Conservation (phyloP, 75 land plant genomes). For the Ceratopteris richardii region DNA sequence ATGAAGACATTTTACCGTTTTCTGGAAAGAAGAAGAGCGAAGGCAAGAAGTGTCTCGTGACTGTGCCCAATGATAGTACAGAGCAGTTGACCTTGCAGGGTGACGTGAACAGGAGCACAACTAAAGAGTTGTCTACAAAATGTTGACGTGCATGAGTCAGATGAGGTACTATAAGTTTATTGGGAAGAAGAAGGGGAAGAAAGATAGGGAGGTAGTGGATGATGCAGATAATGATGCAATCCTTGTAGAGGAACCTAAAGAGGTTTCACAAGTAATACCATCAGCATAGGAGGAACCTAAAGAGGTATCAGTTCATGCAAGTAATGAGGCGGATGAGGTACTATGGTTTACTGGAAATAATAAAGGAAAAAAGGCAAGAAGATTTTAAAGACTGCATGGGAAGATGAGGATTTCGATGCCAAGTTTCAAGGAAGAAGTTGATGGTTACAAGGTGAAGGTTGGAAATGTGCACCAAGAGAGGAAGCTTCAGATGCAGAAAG, state of each 20-base stretch:
- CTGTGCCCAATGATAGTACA: constrained; percentile 6
- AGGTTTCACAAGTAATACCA: too few species aligned
- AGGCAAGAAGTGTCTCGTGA: constrained; percentile 15
- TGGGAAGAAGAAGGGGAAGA: too few species aligned
- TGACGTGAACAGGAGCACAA: neutral
- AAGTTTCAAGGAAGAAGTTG: too few species aligned
- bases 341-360: constrained; percentile 11
- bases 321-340: neutral
- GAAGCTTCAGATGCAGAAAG: too few species aligned
- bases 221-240: constrained; percentile 15
- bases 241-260: constrained; percentile 12
- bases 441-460: too few species aligned
- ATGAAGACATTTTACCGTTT: neutral
- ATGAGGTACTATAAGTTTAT: too few species aligned
- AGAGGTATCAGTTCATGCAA: neutral
- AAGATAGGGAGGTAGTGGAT: constrained; percentile 6
- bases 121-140: too few species aligned
- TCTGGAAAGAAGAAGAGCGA: constrained; percentile 41
- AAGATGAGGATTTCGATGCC: constrained; percentile 86
- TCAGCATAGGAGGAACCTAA: too few species aligned
- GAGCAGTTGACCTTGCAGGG: constrained; percentile 5
- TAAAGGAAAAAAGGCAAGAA: constrained; percentile 68
- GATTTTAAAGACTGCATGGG: constrained; percentile 63
- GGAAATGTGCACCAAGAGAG: too few species aligned
- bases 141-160: too few species aligned